Evolutionary conservation across 441 rosid genomes (phyloP), one percentile per base, ranked within the genome.

Genomic region (Populus hybrid): DNA sequence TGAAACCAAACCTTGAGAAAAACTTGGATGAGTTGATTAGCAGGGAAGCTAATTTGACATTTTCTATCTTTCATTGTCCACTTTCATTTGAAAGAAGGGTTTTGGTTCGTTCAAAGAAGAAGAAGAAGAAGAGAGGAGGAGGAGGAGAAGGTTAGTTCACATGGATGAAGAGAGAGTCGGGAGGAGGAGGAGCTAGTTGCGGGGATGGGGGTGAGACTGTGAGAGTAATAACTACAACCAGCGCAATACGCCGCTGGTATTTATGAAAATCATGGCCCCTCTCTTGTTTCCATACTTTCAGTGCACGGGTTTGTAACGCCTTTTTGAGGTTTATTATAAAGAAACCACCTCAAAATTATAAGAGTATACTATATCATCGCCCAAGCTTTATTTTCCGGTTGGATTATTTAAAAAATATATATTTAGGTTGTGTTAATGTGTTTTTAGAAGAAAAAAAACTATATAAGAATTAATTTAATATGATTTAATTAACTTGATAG

Each of bases 191-290:
- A 21, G 36, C 36, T 34, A 34, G 8, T 8, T 34, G 36, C 11
- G 28, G 9, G 28, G 34, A 28, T 11, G 68, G 26, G 4, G 69
- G 35, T n/a, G 76, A 30, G 66, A 30, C 50, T 40, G 36, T 9
- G 57, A 50, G 26, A 64, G 77, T 26, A 77, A 81, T 84, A 87
- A 87, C 79, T 81, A 84, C 82, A 69, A 73, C 69, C 66, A 76
- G 81, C 83, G 90, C 84, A 83, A 24, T 82, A 74, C 77, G 86
- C 90, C 89, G 89, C 72, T 76, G 1, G 81, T 80, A 84, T 89
- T 90, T 88, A 89, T 83, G 84, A 76, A 73, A 71, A 46, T 89
- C 92, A 90, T 89, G 86, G 20, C 10, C 3, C 85, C 80, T 83
- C 66, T 61, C 28, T 73, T 83, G 16, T 26, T 14, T n/a, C 11